A percentile compares a stretch with the other conserved stretches of the same genome.
Evolutionary conservation across 768 basidiomycete species (phyloP).

Genomic region (Agaricus subrufescens): DNA sequence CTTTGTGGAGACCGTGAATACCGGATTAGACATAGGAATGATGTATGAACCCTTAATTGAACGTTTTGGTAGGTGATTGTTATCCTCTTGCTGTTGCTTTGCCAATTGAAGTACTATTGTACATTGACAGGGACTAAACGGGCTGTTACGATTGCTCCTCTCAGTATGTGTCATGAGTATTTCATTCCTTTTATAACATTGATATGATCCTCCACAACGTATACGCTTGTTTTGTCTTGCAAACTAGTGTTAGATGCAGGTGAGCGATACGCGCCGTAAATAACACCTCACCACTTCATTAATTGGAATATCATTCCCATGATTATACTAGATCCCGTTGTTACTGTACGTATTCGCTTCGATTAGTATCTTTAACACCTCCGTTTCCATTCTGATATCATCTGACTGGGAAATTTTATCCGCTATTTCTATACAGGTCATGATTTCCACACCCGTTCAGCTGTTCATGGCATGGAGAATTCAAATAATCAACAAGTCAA

Average conservation of each 20-base stretch:
- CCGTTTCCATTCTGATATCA: background rate
- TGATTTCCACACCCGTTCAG: slow-evolving; percentile 35
- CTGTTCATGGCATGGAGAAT: slow-evolving; percentile 39
- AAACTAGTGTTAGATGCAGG: slow-evolving; percentile 26
- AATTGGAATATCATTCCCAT: no score
- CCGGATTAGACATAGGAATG: slow-evolving; percentile 38
- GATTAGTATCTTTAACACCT: background rate
- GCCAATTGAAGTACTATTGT: background rate
- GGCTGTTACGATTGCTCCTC: slow-evolving; percentile 4
- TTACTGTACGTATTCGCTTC: slow-evolving; percentile 21
- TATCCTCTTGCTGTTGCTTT: background rate
- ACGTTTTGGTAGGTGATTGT: slow-evolving; percentile 23
- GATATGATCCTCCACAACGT: background rate
- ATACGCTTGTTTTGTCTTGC: background rate
- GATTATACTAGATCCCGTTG: slow-evolving; percentile 22
- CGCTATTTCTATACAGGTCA: slow-evolving; percentile 19
- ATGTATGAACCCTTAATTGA: slow-evolving; percentile 42
- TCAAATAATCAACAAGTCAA: slow-evolving; percentile 24
- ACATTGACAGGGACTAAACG: background rate
- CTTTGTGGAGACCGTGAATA: slow-evolving; percentile 37
- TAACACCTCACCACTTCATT: background rate
- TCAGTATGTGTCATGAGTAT: no score
- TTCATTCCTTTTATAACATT: no score
- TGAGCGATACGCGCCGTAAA: slow-evolving; percentile 8
- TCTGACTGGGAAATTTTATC: background rate